Base-by-base conservation (phyloP, 106 monocot genomes). In the Apostasia ramifera region DNA sequence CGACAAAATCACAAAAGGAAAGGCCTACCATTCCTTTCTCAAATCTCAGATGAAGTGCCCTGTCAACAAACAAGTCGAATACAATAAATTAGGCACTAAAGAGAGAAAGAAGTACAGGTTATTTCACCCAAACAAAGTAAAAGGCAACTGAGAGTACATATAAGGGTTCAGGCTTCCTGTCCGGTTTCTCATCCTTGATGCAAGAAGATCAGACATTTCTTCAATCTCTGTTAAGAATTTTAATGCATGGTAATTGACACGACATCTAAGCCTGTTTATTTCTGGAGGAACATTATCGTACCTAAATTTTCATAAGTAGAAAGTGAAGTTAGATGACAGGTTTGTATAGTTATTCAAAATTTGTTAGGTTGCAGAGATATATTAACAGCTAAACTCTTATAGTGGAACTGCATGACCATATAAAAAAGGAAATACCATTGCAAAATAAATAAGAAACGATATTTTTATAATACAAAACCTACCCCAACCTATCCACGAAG, bases 1-100 rank as follows among this genome's bases (percentile, higher is more conserved):
- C 95, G 72, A 92, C 92, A 92, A 97, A 97, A 80, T 97, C 95
- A 73, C 95, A 97, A 53, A 97, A 97, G 46, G 95, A 92, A 53
- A 97, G 86, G 43, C 95, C 95, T 59, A 97, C 95, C 95, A 97
- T 97, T 77, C 95, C 95, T 69, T 92, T 97, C 79, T 97, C 95
- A 83, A 97, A 97, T 71, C 95, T 77, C 73, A 97, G 73, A 79
- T 97, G 95, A 64, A 97, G 95, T 47, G 95, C 95, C 92, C 95
- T 97, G 61, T 14, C 2, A 8, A 43, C 45, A 64, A 72, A 67
- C 54, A 37, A 72, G 13, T 6, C 45, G n/a, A 53, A 49, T 13
- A 65, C 51, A 37, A 37, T 67, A 74, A 6, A 59, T 53, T 8
- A 40, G 53, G 40, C 2, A 57, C 43, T 13, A 47, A n/a, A 58